phyloP scores from a whole-genome alignment of 352 stramenopile species.

The Blastocystis hominis region DNA sequence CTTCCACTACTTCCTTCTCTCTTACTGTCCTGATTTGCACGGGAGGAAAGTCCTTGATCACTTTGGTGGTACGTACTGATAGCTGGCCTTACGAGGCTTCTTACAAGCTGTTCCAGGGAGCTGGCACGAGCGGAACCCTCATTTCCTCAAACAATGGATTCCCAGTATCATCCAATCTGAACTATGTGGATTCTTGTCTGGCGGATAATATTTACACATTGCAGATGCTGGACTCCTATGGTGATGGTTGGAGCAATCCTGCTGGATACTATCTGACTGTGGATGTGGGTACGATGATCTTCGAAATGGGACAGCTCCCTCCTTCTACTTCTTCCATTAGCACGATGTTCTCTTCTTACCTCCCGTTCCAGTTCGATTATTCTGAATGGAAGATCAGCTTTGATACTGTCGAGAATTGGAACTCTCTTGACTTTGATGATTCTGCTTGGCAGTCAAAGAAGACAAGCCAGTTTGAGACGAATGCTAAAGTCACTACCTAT shows the following conservation, averaged over 20 bases:
- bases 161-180: background rate
- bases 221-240: background rate
- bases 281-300: background rate
- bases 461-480: background rate
- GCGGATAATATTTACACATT: background rate
- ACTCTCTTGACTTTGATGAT: background rate
- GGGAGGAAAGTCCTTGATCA: background rate
- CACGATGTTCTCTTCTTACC: background rate
- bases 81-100: background rate
- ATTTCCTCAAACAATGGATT: background rate
- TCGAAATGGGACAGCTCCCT: background rate
- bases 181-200: slow-evolving; percentile 21
- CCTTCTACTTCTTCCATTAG: background rate
- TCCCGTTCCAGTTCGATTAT: slow-evolving; percentile 10
- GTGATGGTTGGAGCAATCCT: background rate
- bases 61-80: background rate
- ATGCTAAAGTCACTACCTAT: background rate
- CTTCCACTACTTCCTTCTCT: background rate
- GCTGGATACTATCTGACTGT: slow-evolving; percentile 27
- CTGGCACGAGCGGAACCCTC: background rate
- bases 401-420: background rate
- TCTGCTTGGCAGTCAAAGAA: background rate
- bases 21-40: background rate
- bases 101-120: background rate
- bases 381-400: background rate